phyloP scores from a whole-genome alignment of 2,329 filamentous ascomycete genomes.

The Blastomyces emzantsi region DNA sequence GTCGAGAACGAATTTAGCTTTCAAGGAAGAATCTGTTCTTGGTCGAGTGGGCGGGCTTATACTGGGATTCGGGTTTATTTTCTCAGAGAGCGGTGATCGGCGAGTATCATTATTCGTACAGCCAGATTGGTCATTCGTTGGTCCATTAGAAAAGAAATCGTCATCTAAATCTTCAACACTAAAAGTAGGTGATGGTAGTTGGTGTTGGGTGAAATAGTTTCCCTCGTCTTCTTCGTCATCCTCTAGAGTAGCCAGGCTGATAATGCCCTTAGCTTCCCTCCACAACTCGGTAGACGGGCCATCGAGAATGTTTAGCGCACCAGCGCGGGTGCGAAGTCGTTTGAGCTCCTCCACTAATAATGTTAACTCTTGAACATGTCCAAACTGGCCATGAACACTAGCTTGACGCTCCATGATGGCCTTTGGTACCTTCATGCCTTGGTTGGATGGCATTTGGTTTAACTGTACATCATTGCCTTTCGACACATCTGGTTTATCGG shows the following conservation, averaged over 20 bases:
- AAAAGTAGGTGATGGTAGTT: constrained; percentile 49
- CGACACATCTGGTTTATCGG: constrained; percentile 28
- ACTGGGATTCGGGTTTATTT: constrained; percentile 23
- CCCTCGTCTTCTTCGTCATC: constrained; percentile 40
- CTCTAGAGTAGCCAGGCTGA: constrained; percentile 56
- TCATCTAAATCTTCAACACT: constrained; percentile 52
- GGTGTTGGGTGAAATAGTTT: constrained; percentile 36
- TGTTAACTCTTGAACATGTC: constrained; percentile 55
- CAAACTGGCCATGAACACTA: constrained; percentile 57
- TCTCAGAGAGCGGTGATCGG: constrained; percentile 23
- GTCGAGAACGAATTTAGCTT: constrained; percentile 55
- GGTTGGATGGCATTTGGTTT: background rate
- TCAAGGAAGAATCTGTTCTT: constrained; percentile 48
- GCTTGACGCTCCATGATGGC: constrained; percentile 56
- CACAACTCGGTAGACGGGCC: constrained; percentile 48
- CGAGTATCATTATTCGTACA: constrained; percentile 25
- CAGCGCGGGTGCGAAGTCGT: constrained; percentile 49
- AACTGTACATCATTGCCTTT: constrained; percentile 22
- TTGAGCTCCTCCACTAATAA: constrained; percentile 57
- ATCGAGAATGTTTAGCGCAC: constrained; percentile 44
- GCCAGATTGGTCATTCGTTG: constrained; percentile 22
- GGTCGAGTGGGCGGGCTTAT: constrained; percentile 34
- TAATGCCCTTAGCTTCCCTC: constrained; percentile 59
- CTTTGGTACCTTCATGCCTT: constrained; percentile 45
- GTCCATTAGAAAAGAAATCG: constrained; percentile 30